Evolutionary conservation across 192 early-diverging fungal species (phyloP).

Genomic region (Coemansia sp.): DNA sequence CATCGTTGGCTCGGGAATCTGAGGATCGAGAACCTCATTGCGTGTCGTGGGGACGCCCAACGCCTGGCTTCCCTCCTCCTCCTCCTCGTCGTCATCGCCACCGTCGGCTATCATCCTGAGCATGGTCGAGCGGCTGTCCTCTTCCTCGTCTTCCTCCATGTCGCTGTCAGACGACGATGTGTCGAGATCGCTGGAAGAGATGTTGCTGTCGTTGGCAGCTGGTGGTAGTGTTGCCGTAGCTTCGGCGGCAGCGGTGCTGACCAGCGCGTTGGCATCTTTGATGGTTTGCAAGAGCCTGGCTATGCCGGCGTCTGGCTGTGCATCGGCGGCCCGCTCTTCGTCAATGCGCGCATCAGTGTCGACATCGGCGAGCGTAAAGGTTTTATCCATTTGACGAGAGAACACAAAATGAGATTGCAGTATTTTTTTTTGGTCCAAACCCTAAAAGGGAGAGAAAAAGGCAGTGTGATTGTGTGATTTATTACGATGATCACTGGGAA

Average conservation of each 20-base stretch:
- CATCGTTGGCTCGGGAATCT: slow-evolving; percentile 48
- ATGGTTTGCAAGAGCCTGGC: slow-evolving; percentile 18
- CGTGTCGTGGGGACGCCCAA: slow-evolving; percentile 30
- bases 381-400: no score
- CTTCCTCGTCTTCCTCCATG: slow-evolving; percentile 16
- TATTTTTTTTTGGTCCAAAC: no score
- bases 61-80: no score
- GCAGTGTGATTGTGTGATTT: background rate
- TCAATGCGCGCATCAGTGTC: background rate
- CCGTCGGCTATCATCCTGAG: slow-evolving; percentile 21
- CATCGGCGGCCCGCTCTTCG: background rate
- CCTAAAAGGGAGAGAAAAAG: slow-evolving; percentile 3
- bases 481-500: background rate
- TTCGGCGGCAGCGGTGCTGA: background rate
- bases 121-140: background rate
- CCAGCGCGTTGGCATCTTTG: slow-evolving; percentile 11
- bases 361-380: background rate
- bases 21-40: slow-evolving; percentile 60
- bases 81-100: slow-evolving; percentile 17
- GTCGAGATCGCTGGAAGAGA: slow-evolving; percentile 2
- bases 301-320: background rate
- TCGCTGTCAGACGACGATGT: slow-evolving; percentile 12
- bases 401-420: no score
- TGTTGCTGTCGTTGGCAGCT: background rate
- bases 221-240: no score